phyloP scores from a whole-genome alignment of 768 basidiomycete genomes.

The Suillus hirtellus region DNA sequence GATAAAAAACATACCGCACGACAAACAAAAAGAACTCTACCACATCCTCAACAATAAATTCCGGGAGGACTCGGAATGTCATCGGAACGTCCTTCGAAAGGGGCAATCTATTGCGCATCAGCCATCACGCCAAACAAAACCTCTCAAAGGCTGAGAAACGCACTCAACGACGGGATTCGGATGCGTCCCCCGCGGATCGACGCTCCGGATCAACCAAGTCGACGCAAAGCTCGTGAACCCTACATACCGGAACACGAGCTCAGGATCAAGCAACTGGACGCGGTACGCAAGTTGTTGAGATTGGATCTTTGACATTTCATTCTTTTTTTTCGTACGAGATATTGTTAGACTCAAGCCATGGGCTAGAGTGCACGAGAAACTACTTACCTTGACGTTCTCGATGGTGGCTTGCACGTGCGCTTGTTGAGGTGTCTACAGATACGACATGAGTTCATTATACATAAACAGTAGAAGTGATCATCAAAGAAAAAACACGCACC shows the following conservation, averaged over 20 bases:
- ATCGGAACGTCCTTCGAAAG: conserved; percentile 83
- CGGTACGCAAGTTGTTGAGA: conserved; percentile 80
- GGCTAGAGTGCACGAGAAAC: background rate
- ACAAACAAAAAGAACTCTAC: conserved; percentile 87
- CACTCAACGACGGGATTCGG: conserved; percentile 70
- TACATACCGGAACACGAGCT: conserved; percentile 74
- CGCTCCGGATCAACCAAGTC: conserved; percentile 90
- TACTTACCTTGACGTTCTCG: conserved; percentile 69
- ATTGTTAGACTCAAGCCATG: background rate
- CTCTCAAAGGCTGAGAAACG: conserved; percentile 28
- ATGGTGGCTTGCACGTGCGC: conserved; percentile 77
- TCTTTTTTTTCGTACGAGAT: conserved; percentile 38
- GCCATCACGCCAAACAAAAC: conserved; percentile 12
- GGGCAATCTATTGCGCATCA: conserved; percentile 59
- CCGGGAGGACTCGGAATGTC: conserved; percentile 85
- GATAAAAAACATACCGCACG: conserved; percentile 56
- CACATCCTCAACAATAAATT: conserved; percentile 92
- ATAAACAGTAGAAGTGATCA: background rate
- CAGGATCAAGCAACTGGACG: conserved; percentile 85
- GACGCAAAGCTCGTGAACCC: conserved; percentile 89
- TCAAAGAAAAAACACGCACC: conserved; percentile 43
- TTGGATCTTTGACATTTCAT: conserved; percentile 67
- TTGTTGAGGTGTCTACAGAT: conserved; percentile 63
- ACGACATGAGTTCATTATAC: background rate
- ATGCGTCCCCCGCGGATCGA: conserved; percentile 77